Percentiles rank a stretch among this genome's conserved stretches.
phyloP scores from a whole-genome alignment of 495 filamentous ascomycete species.

The Margaritispora aquatica region DNA sequence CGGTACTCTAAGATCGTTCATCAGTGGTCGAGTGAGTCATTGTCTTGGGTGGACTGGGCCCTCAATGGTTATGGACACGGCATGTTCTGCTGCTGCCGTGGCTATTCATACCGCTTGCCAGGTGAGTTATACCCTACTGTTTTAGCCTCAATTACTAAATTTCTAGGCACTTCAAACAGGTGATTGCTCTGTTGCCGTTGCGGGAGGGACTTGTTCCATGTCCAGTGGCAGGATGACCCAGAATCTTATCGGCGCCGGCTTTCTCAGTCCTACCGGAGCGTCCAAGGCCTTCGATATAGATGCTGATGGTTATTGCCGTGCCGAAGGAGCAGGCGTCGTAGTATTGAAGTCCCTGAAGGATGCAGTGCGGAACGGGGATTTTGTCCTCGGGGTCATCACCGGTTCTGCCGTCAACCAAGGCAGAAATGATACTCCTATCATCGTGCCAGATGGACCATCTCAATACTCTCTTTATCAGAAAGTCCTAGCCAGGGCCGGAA shows the following conservation, averaged over 20 bases:
- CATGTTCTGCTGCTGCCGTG: slow-evolving; percentile 57
- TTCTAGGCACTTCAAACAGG: too few relatives aligned
- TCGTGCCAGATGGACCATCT: slow-evolving; percentile 46
- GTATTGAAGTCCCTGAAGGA: slow-evolving; percentile 53
- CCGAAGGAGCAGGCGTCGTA: slow-evolving; percentile 52
- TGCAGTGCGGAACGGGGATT: slow-evolving; percentile 47
- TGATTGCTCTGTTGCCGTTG: slow-evolving; percentile 2
- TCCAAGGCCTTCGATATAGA: slow-evolving; percentile 55
- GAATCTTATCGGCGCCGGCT: slow-evolving; percentile 11
- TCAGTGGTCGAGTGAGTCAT: slow-evolving; percentile 32
- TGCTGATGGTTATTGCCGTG: slow-evolving; percentile 61
- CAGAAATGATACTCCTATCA: slow-evolving; percentile 50
- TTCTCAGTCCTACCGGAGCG: slow-evolving; percentile 30
- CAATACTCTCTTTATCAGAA: slow-evolving; percentile 48
- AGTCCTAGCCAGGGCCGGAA: slow-evolving; percentile 40
- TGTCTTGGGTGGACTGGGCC: slow-evolving; percentile 48
- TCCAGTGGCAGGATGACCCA: slow-evolving; percentile 27
- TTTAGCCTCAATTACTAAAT: too few relatives aligned
- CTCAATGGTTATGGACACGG: slow-evolving; percentile 57
- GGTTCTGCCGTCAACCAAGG: slow-evolving; percentile 54
- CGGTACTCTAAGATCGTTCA: slow-evolving; percentile 30
- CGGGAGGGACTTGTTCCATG: slow-evolving; percentile 5
- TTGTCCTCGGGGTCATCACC: slow-evolving; percentile 55
- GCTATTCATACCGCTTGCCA: slow-evolving; percentile 2
- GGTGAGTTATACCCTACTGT: neutral